These are phyloP conservation scores for Boletus tomentosulus DNA, from an alignment of 768 basidiomycete species.

Conservation along the genomic window DNA sequence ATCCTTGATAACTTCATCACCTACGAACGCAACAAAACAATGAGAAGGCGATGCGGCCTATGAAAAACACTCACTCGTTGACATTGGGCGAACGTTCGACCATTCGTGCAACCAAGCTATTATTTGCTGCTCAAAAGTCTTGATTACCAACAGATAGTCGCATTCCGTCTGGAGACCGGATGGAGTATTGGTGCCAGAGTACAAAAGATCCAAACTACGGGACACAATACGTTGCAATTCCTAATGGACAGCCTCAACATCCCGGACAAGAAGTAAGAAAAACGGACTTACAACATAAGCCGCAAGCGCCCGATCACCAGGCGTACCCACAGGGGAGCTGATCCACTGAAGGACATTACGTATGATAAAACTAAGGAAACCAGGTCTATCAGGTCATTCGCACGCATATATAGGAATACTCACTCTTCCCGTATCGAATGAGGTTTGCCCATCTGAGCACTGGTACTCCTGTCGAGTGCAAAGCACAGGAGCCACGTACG, in stretches of 20 bases:
- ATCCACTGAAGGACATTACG: slow-evolving; percentile 78
- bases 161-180: slow-evolving; percentile 82
- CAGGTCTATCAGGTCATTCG: background rate
- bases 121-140: slow-evolving; percentile 79
- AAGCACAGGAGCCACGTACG: slow-evolving; percentile 91
- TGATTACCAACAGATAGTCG: slow-evolving; percentile 82
- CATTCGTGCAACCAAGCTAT: slow-evolving; percentile 57
- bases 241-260: slow-evolving; percentile 31
- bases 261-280: background rate
- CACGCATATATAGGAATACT: slow-evolving; percentile 29
- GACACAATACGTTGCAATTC: slow-evolving; percentile 88
- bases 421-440: slow-evolving; percentile 91
- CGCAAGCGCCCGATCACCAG: slow-evolving; percentile 65
- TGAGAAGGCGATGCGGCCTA: background rate
- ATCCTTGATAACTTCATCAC: slow-evolving; percentile 25
- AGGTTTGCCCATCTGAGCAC: slow-evolving; percentile 97
- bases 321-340: slow-evolving; percentile 54
- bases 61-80: slow-evolving; percentile 15
- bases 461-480: slow-evolving; percentile 81
- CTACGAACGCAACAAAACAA: slow-evolving; percentile 12
- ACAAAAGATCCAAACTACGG: slow-evolving; percentile 84
- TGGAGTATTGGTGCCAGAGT: slow-evolving; percentile 72
- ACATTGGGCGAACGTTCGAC: slow-evolving; percentile 21
- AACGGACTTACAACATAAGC: slow-evolving; percentile 63
- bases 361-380: slow-evolving; percentile 67